Evolutionary conservation across 176 grass and related monocot species (phyloP), one percentile per base, ranked within the genome.

Genomic region (Avena atlantica): DNA sequence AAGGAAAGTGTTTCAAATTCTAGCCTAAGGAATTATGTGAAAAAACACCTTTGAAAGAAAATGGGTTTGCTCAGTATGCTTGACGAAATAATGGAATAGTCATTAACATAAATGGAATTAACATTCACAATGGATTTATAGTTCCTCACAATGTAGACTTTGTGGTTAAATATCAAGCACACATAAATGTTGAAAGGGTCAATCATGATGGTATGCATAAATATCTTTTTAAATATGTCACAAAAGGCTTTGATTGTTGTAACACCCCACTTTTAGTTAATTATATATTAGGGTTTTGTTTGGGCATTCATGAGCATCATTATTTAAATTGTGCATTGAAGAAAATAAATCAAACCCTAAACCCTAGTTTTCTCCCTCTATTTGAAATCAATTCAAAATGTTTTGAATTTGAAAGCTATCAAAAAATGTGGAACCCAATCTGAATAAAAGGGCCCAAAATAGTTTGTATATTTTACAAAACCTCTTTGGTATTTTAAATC

Each of bases 1-100:
- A 69, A 36, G 65, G 29, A 37, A 75, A 52, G 4, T 75, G 72
- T 19, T 75, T 6, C 16, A 75, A 75, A 75, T 75, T 75, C 6
- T 75, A 52, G 12, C 72, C 72, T 4, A 76, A 76, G 15, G 1
- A 52, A 29, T 76, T 55, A 0, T 76, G 74, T 76, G 74, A 76
- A 51, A 6, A 76, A 6, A 76, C 49, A 1, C 15, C 16, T 53
- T 4, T 76, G 3, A 3, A 16, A 8, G 49, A 76, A 48, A 73
- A 73, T 49, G 70, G 70, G 0, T 73, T 73, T 47, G 20, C 42
- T 11, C 17, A 48, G 6, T 49, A 73, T 73, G 70, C 70, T 0
- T 19, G 42, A 2, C 19, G 42, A 2, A 57, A 20, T 20, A 57
- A 20, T 57, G 55, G 55, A 57, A 19, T 57, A 7, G 55, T 57